Base-by-base conservation (phyloP, 495 filamentous ascomycete species). In the Neurospora hispaniola region DNA sequence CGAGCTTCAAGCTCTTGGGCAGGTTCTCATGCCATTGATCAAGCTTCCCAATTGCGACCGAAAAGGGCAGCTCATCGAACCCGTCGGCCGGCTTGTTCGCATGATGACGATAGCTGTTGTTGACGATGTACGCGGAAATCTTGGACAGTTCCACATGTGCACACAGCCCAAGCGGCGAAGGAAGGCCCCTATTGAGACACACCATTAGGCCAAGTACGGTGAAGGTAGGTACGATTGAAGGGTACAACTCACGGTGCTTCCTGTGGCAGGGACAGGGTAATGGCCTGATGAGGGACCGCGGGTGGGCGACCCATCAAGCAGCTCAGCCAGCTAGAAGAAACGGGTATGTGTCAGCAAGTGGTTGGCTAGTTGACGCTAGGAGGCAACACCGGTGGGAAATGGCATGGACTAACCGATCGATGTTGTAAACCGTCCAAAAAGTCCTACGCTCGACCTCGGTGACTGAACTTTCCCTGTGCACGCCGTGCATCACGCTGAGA, bases 401-500 rank as follows among this genome's bases (percentile, higher is more conserved):
- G 54, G 54, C 54, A 66, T 66, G 54, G 54, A 20, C 77, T 74
- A 73, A 84, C 78, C 82, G 75, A 66, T 85, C 83, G 16, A 85
- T 69, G 27, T 80, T 79, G 66, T 82, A 84, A 16, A 84, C 75
- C 10, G 81, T 84, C 83, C 83, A 85, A 42, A 85, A 85, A 7
- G 75, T 74, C 54, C 83, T 72, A 44, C 81, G 80, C 0, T 74
- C 75, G n/a, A 54, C 31, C 70, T 83, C 82, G 66, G 77, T 74
- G 3, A 76, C 73, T 9, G 75, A 71, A 39, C 72, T 73, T 9
- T 81, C 78, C 43, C 77, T 74, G 72, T 85, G 79, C 12, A 80
- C 66, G 31, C 83, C 83, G 54, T 80, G 77, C 71, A 78, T 78
- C 16, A 83, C 73, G 69, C 78, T 76, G 11, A 82, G 73, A 42